Evolutionary conservation across 2,329 filamentous ascomycete genomes (phyloP), one percentile per base, ranked within the genome.

Genomic region (Alternaria triticina): DNA sequence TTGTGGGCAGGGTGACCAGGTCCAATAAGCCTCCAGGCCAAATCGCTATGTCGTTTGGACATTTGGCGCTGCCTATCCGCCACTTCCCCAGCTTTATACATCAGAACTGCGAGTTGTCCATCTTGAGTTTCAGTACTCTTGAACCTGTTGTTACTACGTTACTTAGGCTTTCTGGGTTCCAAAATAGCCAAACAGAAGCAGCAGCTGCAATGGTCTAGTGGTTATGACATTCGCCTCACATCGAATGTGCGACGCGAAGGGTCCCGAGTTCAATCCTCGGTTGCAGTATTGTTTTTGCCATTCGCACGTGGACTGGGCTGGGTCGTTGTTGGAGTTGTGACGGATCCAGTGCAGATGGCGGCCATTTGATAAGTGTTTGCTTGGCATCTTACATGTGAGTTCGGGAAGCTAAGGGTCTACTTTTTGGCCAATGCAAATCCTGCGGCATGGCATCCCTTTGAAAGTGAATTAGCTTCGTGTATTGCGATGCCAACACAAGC

Each of bases 141-240:
- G 33, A 45, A 45, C 20, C 17, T 36, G 33, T 36, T n/a, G 17
- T 22, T 50, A 2, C 25, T 30, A 5, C 27, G 22, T 9, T 11
- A 6, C 28, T 15, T 50, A 20, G 23, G 47, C n/a, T 17, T 50
- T 8, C 2, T 22, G 17, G 1, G 22, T 25, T 40, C 30, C 11
- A 23, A 15, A 12, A 8, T 20, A 20, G 22, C 50, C 52, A 44
- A 44, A 44, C 22, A 44, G 11, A 54, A 17, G 22, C 36, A 54
- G n/a, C 6, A 27, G 49, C 40, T 59, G 47, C 33, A 54, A 40
- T 59, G 57, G 57, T 59, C 49, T 59, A 59, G 57, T 25, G 57
- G 36, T 58, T 43, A 59, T 59, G 57, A 54, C 49, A 54, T 54
- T 54, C 57, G 57, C 49, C 57, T 59, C 57, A 59, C 57, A 59